Evolutionary conservation across 768 basidiomycete species (phyloP).

Genomic region (Serendipita indica): DNA sequence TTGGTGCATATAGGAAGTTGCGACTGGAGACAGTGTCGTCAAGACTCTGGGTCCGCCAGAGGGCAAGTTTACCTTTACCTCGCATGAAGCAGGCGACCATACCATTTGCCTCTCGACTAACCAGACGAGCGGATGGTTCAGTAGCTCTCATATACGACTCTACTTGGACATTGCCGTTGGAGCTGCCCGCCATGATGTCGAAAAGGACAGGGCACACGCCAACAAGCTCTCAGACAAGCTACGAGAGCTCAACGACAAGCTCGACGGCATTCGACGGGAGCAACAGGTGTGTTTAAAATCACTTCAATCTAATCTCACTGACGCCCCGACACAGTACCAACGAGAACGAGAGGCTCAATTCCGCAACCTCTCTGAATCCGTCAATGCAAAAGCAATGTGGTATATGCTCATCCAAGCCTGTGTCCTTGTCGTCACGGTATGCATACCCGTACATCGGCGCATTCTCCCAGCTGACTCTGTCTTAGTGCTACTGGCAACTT

Average conservation of each 20-base stretch:
- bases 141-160: slow-evolving; percentile 75
- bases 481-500: not conserved
- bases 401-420: slow-evolving; percentile 81
- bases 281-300: slow-evolving; percentile 67
- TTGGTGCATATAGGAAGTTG: slow-evolving; percentile 52
- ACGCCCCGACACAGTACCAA: slow-evolving; percentile 61
- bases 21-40: slow-evolving; percentile 64
- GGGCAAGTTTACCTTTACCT: slow-evolving; percentile 93
- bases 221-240: slow-evolving; percentile 69
- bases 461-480: not conserved
- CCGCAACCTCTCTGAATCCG: slow-evolving; percentile 72
- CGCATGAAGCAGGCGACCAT: slow-evolving; percentile 93
- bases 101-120: slow-evolving; percentile 92
- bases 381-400: slow-evolving; percentile 90
- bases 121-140: slow-evolving; percentile 64
- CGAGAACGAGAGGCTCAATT: slow-evolving; percentile 88
- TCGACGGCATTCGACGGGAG: slow-evolving; percentile 85
- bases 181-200: slow-evolving; percentile 67
- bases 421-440: slow-evolving; percentile 54
- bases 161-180: slow-evolving; percentile 93
- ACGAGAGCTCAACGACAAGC: slow-evolving; percentile 82
- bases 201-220: slow-evolving; percentile 75
- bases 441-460: not conserved
- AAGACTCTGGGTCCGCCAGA: slow-evolving; percentile 82
- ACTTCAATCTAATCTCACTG: too few relatives aligned